A percentile compares a stretch with the other conserved stretches of the same genome.
Evolutionary conservation across 352 stramenopile genomes (phyloP).

Genomic region (Pythium biforme): DNA sequence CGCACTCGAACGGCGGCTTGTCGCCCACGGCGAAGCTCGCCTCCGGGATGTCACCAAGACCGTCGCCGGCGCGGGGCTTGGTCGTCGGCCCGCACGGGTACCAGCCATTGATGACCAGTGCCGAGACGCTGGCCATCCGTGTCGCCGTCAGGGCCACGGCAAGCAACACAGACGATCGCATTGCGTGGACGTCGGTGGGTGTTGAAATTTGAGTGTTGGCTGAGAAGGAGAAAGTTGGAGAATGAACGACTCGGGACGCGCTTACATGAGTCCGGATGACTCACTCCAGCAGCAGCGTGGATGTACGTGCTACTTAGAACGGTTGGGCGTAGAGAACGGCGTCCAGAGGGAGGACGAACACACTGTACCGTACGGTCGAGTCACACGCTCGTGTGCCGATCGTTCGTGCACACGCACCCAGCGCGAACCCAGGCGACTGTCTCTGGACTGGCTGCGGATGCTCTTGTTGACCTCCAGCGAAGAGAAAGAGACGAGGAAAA

Average conservation of each 20-base stretch:
- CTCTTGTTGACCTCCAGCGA: background rate
- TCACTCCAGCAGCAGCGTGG: too few relatives aligned
- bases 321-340: too few relatives aligned
- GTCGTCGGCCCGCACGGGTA: constrained; percentile 23
- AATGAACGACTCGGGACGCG: background rate
- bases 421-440: background rate
- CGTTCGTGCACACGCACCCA: background rate
- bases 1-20: constrained; percentile 28
- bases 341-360: too few relatives aligned
- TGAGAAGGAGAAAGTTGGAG: background rate
- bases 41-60: constrained; percentile 14
- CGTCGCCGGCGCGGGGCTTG: constrained; percentile 18
- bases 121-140: background rate
- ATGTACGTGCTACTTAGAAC: too few relatives aligned
- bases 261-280: background rate
- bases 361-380: too few relatives aligned
- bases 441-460: background rate
- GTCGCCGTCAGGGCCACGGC: background rate
- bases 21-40: background rate
- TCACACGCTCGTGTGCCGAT: background rate
- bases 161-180: background rate
- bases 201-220: background rate
- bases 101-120: constrained; percentile 30
- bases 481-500: background rate
- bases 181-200: too few relatives aligned